phyloP scores from a whole-genome alignment of 169 alveolate species.

The Ichthyophthirius multifiliis region DNA sequence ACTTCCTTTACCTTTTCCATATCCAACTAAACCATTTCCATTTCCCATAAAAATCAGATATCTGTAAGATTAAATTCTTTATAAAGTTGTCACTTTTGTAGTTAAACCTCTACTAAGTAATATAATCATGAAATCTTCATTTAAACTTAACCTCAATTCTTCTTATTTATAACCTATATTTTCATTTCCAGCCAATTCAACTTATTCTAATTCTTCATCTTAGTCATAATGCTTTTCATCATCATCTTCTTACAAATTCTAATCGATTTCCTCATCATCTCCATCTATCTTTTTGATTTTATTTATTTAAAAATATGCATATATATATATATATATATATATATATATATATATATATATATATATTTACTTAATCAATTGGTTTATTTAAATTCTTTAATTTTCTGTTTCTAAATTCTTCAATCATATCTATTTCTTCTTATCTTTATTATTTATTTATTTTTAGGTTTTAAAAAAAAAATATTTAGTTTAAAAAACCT shows the following conservation, averaged over 20 bases:
- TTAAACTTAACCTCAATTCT: not conserved
- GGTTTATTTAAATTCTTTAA: not conserved
- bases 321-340: too few relatives aligned
- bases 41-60: conserved; percentile 62
- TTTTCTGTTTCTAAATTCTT: conserved; percentile 62
- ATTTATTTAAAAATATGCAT: too few relatives aligned
- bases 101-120: conserved; percentile 54
- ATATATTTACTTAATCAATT: not conserved
- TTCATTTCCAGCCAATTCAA: not conserved
- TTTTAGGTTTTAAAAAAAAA: too few relatives aligned
- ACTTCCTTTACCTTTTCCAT: conserved; percentile 68
- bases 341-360: too few relatives aligned
- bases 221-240: too few relatives aligned
- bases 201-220: conserved; percentile 12
- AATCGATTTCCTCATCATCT: not conserved
- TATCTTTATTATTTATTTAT: not conserved
- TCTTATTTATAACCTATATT: not conserved
- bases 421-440: conserved; percentile 56
- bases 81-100: conserved; percentile 54
- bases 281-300: not conserved
- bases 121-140: conserved; percentile 41
- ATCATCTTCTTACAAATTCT: not conserved
- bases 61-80: conserved; percentile 61
- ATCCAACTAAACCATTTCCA: conserved; percentile 57
- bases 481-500: conserved; percentile 1